A percentile compares a stretch with the other conserved stretches of the same genome.
Evolutionary conservation across 345 rosid species (phyloP).

Genomic region (Corymbia maculata): DNA sequence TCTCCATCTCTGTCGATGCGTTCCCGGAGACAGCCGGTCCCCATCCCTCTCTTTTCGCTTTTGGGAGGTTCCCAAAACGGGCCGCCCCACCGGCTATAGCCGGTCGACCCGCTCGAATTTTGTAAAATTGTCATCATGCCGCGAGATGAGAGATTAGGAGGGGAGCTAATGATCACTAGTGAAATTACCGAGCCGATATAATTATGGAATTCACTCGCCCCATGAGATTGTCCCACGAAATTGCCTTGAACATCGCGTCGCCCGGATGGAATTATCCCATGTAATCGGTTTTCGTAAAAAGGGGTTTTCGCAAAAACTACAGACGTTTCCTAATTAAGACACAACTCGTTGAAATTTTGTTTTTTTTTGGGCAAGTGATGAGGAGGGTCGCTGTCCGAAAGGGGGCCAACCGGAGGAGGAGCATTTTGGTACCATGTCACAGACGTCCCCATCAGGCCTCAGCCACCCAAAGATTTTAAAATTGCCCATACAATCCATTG

Average conservation of each 20-base stretch:
- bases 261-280: not conserved
- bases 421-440: not conserved
- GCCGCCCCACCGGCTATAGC: not conserved
- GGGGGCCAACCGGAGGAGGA: not conserved
- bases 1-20: not conserved
- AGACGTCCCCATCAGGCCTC: not conserved
- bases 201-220: not conserved
- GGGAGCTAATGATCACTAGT: not conserved
- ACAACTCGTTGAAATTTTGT: not conserved
- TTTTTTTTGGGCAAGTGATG: not conserved
- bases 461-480: not conserved
- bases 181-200: not conserved
- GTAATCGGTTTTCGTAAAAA: rapidly evolving
- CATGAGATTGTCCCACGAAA: not conserved
- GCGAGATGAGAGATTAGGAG: not conserved
- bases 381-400: not conserved
- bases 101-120: not conserved
- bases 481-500: not conserved
- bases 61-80: not conserved
- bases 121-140: not conserved
- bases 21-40: not conserved
- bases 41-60: not conserved
- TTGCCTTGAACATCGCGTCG: not conserved
- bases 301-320: not conserved
- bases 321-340: not conserved